phyloP scores from a whole-genome alignment of 305 asterid species.

The Rubia tinctorum region DNA sequence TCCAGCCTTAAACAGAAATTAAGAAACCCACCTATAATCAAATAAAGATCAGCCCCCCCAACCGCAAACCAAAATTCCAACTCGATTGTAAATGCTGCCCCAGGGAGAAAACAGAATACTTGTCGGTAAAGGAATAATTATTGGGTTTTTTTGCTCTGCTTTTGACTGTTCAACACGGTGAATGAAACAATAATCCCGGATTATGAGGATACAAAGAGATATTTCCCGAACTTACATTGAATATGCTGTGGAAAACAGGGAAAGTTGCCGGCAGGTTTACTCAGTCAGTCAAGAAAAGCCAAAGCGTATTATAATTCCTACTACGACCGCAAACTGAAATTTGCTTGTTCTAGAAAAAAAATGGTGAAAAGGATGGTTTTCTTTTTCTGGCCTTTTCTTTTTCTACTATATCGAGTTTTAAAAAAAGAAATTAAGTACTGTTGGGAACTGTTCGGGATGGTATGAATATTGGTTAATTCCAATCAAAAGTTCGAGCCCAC shows the following conservation, averaged over 20 bases:
- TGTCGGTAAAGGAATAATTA: conserved; percentile 22
- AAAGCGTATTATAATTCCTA: background rate
- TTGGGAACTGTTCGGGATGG: conserved; percentile 17
- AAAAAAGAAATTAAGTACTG: background rate
- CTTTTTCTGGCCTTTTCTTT: background rate
- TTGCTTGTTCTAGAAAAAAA: background rate
- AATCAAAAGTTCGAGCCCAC: conserved; percentile 4
- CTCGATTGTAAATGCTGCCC: background rate
- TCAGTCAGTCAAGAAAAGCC: conserved; percentile 6
- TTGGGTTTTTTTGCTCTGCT: conserved; percentile 1
- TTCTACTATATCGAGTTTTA: background rate
- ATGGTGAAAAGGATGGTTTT: background rate
- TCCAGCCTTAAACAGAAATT: conserved; percentile 17
- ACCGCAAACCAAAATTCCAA: conserved; percentile 11
- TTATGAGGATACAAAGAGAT: conserved; percentile 8
- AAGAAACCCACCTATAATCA: conserved; percentile 6
- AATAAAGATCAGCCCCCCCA: background rate
- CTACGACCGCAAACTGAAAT: background rate
- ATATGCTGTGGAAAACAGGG: background rate
- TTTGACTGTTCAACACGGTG: conserved; percentile 36
- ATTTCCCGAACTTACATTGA: background rate
- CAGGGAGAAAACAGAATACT: conserved; percentile 1
- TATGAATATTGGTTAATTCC: conserved; percentile 12
- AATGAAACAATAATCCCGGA: conserved; percentile 20
- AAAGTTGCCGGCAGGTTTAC: conserved; percentile 19